A percentile compares a stretch with the other conserved stretches of the same genome.
These are phyloP conservation scores for Acrodontium crateriforme DNA, from an alignment of 2,329 filamentous ascomycete genomes.

Conservation along the genomic window DNA sequence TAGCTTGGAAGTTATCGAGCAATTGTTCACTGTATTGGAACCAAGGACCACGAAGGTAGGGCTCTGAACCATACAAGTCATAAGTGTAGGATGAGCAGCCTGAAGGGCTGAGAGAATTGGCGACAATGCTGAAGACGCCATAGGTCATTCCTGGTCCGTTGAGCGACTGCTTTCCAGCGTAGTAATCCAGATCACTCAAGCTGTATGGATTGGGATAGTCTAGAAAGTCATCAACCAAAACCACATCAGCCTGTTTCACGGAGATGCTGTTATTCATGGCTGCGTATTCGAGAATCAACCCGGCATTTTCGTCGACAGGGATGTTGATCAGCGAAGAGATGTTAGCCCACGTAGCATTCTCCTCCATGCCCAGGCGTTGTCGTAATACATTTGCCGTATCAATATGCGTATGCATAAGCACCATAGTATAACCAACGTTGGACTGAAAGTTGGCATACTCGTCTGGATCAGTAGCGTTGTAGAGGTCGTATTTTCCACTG, in stretches of 20 bases:
- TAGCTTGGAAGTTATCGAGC: constrained; percentile 43
- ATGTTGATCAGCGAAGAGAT: constrained; percentile 44
- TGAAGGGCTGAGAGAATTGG: constrained; percentile 49
- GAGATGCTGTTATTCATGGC: constrained; percentile 52
- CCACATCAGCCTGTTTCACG: constrained; percentile 60
- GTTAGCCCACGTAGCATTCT: constrained; percentile 45
- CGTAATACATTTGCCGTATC: constrained; percentile 45
- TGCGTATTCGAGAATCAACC: constrained; percentile 50
- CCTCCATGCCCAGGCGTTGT: constrained; percentile 37
- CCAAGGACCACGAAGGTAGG: constrained; percentile 53
- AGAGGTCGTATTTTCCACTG: constrained; percentile 34
- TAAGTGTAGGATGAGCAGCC: constrained; percentile 59
- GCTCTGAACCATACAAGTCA: constrained; percentile 46
- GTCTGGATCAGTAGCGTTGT: constrained; percentile 59
- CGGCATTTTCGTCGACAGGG: constrained; percentile 38
- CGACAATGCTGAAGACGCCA: constrained; percentile 53
- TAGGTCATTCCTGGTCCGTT: constrained; percentile 63
- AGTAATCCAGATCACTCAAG: constrained; percentile 50
- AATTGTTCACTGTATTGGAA: constrained; percentile 60
- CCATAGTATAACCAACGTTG: constrained; percentile 56
- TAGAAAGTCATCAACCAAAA: constrained; percentile 51
- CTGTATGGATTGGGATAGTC: constrained; percentile 44
- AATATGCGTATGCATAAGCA: constrained; percentile 44
- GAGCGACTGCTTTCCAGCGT: constrained; percentile 52
- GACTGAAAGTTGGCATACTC: constrained; percentile 54